Conservation (phyloP, 2,329 filamentous ascomycete genomes). For the Colletotrichum sidae region DNA sequence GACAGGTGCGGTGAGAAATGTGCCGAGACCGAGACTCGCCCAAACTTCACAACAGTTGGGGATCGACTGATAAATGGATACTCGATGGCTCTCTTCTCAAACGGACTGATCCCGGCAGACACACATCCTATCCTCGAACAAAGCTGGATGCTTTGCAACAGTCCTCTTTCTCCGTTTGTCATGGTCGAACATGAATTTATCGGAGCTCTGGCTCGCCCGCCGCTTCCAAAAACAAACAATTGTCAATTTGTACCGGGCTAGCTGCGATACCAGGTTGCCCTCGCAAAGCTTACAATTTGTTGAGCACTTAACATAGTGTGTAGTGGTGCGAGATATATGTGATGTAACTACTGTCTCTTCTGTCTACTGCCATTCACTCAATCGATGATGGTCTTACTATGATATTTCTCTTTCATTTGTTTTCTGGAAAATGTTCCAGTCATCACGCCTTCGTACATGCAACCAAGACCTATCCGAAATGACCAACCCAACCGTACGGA, state of each 20-base stretch:
- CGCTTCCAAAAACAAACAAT: no score
- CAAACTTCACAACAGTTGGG: slow-evolving; percentile 32
- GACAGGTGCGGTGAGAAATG: not conserved
- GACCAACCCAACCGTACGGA: slow-evolving; percentile 24
- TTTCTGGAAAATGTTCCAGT: slow-evolving; percentile 12
- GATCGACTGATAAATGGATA: slow-evolving; percentile 5
- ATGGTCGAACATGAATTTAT: no score
- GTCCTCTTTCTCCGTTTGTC: slow-evolving; percentile 1
- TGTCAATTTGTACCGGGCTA: no score
- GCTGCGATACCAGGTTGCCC: no score
- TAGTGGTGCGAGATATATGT: no score
- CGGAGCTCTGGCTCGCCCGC: no score
- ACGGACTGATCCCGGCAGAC: not conserved
- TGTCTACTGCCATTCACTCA: not conserved
- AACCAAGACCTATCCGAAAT: slow-evolving; percentile 31
- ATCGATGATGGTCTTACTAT: not conserved
- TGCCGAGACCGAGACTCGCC: slow-evolving; percentile 17
- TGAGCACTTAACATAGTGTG: no score
- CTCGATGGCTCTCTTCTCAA: not conserved
- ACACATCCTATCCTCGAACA: not conserved
- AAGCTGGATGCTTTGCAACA: no score
- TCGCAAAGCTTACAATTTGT: no score
- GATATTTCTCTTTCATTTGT: not conserved
- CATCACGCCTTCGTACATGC: slow-evolving; percentile 29
- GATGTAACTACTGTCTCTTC: no score